These are phyloP conservation scores for Kuraishia piskuri DNA, from an alignment of 805 yeast species.

Conservation along the genomic window DNA sequence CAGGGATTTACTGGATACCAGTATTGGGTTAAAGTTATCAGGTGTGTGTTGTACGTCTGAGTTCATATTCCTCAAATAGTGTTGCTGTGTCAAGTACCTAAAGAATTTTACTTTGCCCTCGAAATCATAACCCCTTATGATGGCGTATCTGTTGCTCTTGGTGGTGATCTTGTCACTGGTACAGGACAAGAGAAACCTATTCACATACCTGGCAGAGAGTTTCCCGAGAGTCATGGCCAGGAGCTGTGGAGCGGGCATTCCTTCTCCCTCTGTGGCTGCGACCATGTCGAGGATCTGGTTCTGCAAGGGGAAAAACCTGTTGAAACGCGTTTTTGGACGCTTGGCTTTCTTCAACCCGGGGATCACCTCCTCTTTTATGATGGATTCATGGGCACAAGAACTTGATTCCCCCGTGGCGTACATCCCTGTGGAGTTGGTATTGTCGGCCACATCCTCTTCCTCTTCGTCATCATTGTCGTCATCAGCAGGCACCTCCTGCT, in stretches of 20 bases:
- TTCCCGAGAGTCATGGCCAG: conserved; percentile 43
- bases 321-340: conserved; percentile 18
- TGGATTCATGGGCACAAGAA: background rate
- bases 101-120: conserved; percentile 69
- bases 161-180: conserved; percentile 13
- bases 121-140: conserved; percentile 60
- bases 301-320: conserved; percentile 53
- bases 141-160: conserved; percentile 18
- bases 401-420: background rate
- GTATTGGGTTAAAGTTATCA: background rate
- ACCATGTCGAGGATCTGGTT: conserved; percentile 53
- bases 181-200: conserved; percentile 7
- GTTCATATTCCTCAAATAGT: conserved; percentile 17
- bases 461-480: conserved; percentile 22
- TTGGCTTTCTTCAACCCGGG: conserved; percentile 4
- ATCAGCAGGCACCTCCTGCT: conserved; percentile 11
- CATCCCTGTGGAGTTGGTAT: background rate
- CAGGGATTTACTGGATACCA: background rate
- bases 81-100: conserved; percentile 45
- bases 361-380: background rate
- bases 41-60: background rate
- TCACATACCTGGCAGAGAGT: conserved; percentile 30
- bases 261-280: conserved; percentile 30
- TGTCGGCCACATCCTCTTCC: conserved; percentile 16
- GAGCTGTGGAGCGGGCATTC: conserved; percentile 54